Conservation (phyloP, 2,329 filamentous ascomycete species). For the Hypocreales sp. region DNA sequence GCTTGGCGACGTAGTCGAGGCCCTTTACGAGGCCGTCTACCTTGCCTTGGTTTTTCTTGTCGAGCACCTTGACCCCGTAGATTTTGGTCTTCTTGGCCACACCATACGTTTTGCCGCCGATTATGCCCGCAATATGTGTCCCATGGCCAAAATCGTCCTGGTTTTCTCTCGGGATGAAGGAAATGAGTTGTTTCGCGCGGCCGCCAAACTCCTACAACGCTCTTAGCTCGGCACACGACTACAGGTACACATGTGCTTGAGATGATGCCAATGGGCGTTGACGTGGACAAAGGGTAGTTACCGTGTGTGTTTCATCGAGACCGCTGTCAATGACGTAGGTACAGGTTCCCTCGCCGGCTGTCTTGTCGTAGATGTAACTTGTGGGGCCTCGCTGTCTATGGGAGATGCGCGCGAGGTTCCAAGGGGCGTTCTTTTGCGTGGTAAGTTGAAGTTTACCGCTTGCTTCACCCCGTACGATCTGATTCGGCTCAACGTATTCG, state of each 20-base stretch:
- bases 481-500: too few species aligned
- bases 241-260: too few species aligned
- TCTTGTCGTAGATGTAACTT: not conserved
- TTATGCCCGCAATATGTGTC: slow-evolving; percentile 19
- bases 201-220: slow-evolving; percentile 19
- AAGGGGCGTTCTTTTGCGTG: not conserved
- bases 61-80: slow-evolving; percentile 22
- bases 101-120: slow-evolving; percentile 18
- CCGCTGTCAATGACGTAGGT: slow-evolving; percentile 27
- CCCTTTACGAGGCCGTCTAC: slow-evolving; percentile 20
- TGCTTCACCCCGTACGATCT: too few species aligned
- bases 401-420: not conserved
- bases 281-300: slow-evolving; percentile 3
- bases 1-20: slow-evolving; percentile 20
- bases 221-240: too few species aligned
- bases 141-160: slow-evolving; percentile 10
- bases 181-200: slow-evolving; percentile 19
- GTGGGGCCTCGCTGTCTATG: not conserved
- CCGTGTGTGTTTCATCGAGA: slow-evolving; percentile 15
- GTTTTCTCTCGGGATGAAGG: slow-evolving; percentile 14
- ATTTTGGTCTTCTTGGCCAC: slow-evolving; percentile 23
- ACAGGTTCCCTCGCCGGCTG: slow-evolving; percentile 9
- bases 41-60: slow-evolving; percentile 15
- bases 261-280: slow-evolving; percentile 5
- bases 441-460: too few species aligned